Conservation (phyloP, 208 protist genomes). For the Phytomonas serpens region DNA sequence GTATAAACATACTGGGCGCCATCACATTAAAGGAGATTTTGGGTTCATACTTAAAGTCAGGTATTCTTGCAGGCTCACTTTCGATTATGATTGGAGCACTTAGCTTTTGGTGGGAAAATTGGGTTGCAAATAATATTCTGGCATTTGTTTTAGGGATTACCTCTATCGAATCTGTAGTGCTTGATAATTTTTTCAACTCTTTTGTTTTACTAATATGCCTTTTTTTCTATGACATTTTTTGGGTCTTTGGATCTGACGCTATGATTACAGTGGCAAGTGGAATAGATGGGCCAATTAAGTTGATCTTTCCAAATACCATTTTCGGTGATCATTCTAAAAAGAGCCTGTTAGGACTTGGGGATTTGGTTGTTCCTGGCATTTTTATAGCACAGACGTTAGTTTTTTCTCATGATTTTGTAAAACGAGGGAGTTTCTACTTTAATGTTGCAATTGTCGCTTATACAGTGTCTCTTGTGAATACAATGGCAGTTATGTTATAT, state of each 20-base stretch:
- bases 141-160: slow-evolving; percentile 87
- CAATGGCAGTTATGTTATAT: slow-evolving; percentile 94
- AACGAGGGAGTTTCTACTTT: slow-evolving; percentile 86
- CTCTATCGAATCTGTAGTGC: slow-evolving; percentile 41
- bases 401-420: slow-evolving; percentile 74
- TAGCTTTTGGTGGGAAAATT: slow-evolving; percentile 83
- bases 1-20: slow-evolving; percentile 55
- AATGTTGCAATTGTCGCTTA: slow-evolving; percentile 77
- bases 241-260: slow-evolving; percentile 96
- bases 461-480: slow-evolving; percentile 84
- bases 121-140: slow-evolving; percentile 93
- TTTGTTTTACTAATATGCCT: slow-evolving; percentile 82
- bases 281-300: slow-evolving; percentile 94
- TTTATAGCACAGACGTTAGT: slow-evolving; percentile 93
- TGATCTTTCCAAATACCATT: slow-evolving; percentile 89
- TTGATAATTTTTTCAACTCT: slow-evolving; percentile 53
- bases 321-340: slow-evolving; percentile 64
- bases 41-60: slow-evolving; percentile 40
- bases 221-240: slow-evolving; percentile 98
- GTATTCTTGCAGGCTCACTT: slow-evolving; percentile 56
- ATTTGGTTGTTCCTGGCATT: slow-evolving; percentile 95
- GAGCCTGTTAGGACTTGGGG: slow-evolving; percentile 94
- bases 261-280: slow-evolving; percentile 94
- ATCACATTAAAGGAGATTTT: slow-evolving; percentile 62
- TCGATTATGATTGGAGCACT: slow-evolving; percentile 35